Base-by-base conservation (phyloP, 192 early-diverging fungal species). In the Mycoemilia scoparia region DNA sequence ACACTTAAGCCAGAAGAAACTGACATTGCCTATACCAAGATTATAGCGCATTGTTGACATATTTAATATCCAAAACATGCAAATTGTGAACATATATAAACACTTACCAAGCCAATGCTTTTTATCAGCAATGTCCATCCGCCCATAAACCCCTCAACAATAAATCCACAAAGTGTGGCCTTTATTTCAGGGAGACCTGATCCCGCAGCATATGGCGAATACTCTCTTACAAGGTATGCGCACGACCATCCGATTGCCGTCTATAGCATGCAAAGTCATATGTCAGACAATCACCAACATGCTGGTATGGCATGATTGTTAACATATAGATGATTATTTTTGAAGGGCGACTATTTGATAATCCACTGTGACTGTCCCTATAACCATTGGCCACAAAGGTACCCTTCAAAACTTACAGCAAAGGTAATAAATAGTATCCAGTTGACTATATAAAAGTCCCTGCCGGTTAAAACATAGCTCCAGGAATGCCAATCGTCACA, bases 171-270 rank as follows among this genome's bases (percentile, higher is more conserved):
- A 44, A 85, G 43, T 38, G 79, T 80, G 35, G 77, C 76, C 50
- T 85, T 82, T 51, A 96, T 82, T 53, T 92, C 86, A 0, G 87
- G 76, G 17, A 93, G 74, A 24, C 89, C 89, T n/a, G 84, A 88
- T 14, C 89, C 89, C 6, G 90, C 90, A 8, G 87, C 87, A 66
- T 87, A 77, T 11, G 84, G 85, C 17, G 84, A 84, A 37, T 83
- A 72, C 17, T 42, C 44, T 14, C 68, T 67, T 6, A 90, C 87
- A 21, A 92, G 38, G 29, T 64, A 71, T 4, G 84, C 83, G 32
- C 80, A 79, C 8, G 53, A n/a, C n/a, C n/a, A n/a, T n/a, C n/a
- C n/a, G n/a, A n/a, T n/a, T n/a, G n/a, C n/a, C n/a, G n/a, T n/a
- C n/a, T n/a, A n/a, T n/a, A n/a, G n/a, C n/a, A n/a, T n/a, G n/a